Conservation (phyloP, 2,329 filamentous ascomycete species). For the Elsinoe ampelina region DNA sequence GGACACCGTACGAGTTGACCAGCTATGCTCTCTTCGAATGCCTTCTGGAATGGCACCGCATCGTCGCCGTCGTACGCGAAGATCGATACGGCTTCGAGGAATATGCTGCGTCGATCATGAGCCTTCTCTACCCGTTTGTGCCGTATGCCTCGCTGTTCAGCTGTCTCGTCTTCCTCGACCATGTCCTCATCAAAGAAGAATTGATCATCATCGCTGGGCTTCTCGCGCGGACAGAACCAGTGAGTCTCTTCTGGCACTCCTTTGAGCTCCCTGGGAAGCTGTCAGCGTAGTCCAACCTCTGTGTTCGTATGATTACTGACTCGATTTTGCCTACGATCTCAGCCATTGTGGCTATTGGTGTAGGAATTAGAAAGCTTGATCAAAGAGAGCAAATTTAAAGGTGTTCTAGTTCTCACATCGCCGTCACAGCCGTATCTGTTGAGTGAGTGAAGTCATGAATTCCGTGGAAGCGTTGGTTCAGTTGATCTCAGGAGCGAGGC, state of each 20-base stretch:
- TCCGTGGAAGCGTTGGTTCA: too few species aligned
- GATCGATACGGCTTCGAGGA: conserved; percentile 36
- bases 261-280: conserved; percentile 27
- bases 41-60: conserved; percentile 34
- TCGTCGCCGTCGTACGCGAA: conserved; percentile 40
- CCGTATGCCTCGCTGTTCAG: conserved; percentile 19
- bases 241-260: conserved; percentile 33
- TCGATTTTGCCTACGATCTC: conserved; percentile 15
- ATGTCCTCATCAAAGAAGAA: conserved; percentile 40
- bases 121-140: conserved; percentile 31
- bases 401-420: too few species aligned
- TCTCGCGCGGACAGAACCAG: conserved; percentile 40
- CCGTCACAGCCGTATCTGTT: too few species aligned
- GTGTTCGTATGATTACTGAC: not conserved
- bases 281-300: not conserved
- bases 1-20: conserved; percentile 39
- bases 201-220: conserved; percentile 25
- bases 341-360: conserved; percentile 3
- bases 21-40: conserved; percentile 32
- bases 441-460: too few species aligned
- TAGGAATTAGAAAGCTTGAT: not conserved
- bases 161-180: conserved; percentile 26
- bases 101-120: conserved; percentile 31
- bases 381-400: not conserved
- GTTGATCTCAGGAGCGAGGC: too few species aligned